Percentiles rank a stretch among this genome's conserved stretches.
phyloP scores from a whole-genome alignment of 805 yeast genomes.

The Saccharomyces jurei region DNA sequence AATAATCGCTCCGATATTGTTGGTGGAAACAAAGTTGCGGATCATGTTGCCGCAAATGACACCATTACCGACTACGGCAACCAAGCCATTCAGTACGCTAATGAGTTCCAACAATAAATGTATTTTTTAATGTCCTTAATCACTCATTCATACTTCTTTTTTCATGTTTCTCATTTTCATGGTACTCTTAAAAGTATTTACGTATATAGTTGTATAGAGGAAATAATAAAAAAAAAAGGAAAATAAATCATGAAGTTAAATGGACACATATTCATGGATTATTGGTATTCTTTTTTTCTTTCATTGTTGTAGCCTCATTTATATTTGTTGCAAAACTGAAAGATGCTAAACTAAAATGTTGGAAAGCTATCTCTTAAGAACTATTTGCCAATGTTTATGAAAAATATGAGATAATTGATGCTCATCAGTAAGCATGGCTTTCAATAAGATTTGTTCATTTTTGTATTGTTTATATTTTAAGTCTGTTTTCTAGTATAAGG shows the following conservation, averaged over 20 bases:
- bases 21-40: slow-evolving; percentile 1
- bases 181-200: background rate
- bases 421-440: too few species aligned
- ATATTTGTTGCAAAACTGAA: too few species aligned
- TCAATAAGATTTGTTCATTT: too few species aligned
- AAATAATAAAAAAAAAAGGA: background rate
- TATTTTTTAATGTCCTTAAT: background rate
- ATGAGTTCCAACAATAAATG: slow-evolving; percentile 23
- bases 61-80: slow-evolving; percentile 24
- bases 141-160: background rate
- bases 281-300: background rate
- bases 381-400: too few species aligned
- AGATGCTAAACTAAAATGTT: too few species aligned
- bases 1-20: slow-evolving; percentile 1
- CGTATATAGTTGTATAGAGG: background rate
- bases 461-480: background rate
- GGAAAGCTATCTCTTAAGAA: too few species aligned
- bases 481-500: too few species aligned
- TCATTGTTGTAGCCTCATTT: background rate
- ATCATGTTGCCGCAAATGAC: slow-evolving; percentile 12
- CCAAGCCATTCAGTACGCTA: slow-evolving; percentile 30
- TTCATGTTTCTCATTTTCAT: background rate
- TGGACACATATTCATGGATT: background rate
- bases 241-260: background rate
- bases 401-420: background rate